These are phyloP conservation scores for Grosmannia clavigera DNA, from an alignment of 2,329 filamentous ascomycete genomes.

Conservation along the genomic window DNA sequence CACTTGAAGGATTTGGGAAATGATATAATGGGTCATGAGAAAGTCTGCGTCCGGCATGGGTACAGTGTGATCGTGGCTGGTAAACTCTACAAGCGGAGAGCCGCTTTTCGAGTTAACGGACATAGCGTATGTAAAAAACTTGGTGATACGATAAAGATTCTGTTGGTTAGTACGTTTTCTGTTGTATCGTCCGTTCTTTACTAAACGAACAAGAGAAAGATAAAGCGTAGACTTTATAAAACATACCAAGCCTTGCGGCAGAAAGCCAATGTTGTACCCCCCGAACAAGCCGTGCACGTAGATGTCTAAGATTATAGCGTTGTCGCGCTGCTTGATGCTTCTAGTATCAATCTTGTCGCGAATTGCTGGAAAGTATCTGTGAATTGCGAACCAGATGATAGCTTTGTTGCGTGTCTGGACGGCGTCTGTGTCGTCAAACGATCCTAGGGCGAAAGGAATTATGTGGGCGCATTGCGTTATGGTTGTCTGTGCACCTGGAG, in stretches of 20 bases:
- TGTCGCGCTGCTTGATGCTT: conserved; percentile 5
- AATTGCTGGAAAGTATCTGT: conserved; percentile 7
- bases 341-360: neutral
- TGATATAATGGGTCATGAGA: neutral
- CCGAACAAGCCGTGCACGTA: neutral
- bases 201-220: no score
- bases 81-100: neutral
- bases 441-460: no score
- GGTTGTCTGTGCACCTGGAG: neutral
- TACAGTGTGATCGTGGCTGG: neutral
- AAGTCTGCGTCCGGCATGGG: conserved; percentile 1
- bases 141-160: no score
- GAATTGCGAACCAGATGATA: neutral
- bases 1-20: conserved; percentile 1
- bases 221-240: neutral
- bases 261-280: neutral
- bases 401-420: no score
- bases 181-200: neutral
- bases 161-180: neutral
- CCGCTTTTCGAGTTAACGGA: neutral
- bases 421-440: no score
- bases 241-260: neutral
- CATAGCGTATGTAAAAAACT: neutral
- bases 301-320: neutral
- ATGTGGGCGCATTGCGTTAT: neutral